A percentile compares a stretch with the other conserved stretches of the same genome.
These are phyloP conservation scores for Pachysandra terminalis DNA, from an alignment of 164 flowering plant genomes.

Conservation along the genomic window DNA sequence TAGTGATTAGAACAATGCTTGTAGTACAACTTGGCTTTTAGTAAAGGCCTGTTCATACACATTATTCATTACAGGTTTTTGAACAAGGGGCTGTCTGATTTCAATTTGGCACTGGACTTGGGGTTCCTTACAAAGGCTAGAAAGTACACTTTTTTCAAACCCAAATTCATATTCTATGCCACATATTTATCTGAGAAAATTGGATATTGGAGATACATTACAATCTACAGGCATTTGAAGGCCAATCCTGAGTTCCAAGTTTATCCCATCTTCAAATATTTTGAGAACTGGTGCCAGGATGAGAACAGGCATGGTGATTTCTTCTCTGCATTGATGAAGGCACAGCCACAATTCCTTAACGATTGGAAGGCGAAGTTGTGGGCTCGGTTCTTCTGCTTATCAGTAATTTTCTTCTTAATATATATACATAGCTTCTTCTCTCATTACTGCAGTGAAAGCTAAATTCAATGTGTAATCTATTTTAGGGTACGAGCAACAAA, in stretches of 20 bases:
- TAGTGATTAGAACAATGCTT: too few species aligned
- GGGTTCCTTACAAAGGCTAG: conserved; percentile 98
- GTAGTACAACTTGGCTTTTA: not conserved
- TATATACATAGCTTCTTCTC: not conserved
- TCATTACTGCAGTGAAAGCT: not conserved
- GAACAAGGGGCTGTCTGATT: conserved; percentile 99
- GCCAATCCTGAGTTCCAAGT: conserved; percentile 82
- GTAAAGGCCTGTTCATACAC: not conserved
- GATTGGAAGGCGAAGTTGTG: conserved; percentile 98
- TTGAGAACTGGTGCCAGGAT: conserved; percentile 99
- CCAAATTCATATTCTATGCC: conserved; percentile 96
- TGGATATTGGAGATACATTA: conserved; percentile 98
- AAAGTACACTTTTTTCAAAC: conserved; percentile 98
- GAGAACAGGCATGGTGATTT: conserved; percentile 99
- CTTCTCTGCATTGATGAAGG: conserved; percentile 97
- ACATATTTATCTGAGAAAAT: conserved; percentile 96
- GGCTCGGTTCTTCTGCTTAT: conserved; percentile 94
- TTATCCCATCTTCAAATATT: conserved; percentile 97
- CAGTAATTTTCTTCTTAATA: conserved; percentile 48
- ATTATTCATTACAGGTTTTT: conserved; percentile 54
- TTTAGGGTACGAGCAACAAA: not conserved
- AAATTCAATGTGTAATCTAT: not conserved
- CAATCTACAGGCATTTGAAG: conserved; percentile 93
- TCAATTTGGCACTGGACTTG: conserved; percentile 91
- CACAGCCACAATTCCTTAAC: conserved; percentile 96